Conservation (phyloP, 2,329 filamentous ascomycete genomes). For the Orbilia quercus region DNA sequence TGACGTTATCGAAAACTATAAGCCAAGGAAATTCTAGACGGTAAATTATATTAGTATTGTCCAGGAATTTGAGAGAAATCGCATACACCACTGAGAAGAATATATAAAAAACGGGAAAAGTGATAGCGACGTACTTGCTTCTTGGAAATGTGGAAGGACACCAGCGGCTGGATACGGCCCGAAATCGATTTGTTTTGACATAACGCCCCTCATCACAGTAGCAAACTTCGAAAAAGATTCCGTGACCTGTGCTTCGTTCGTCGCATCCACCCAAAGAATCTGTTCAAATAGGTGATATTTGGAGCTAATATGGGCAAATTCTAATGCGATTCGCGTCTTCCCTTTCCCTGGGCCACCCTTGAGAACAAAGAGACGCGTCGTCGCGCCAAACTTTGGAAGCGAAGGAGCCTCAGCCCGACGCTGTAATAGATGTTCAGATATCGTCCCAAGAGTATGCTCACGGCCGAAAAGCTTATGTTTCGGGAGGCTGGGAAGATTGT, state of each 20-base stretch:
- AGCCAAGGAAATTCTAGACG: slow-evolving; percentile 6
- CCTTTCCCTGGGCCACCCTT: slow-evolving; percentile 16
- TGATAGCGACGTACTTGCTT: too few relatives aligned
- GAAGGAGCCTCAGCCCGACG: too few relatives aligned
- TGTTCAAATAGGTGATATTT: not conserved
- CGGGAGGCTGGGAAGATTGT: not conserved
- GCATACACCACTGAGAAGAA: too few relatives aligned
- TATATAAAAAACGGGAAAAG: too few relatives aligned
- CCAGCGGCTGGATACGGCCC: too few relatives aligned
- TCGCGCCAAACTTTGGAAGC: too few relatives aligned
- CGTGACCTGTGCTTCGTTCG: not conserved
- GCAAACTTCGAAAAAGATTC: not conserved
- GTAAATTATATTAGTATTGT: too few relatives aligned
- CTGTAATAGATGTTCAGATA: not conserved
- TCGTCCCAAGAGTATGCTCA: not conserved
- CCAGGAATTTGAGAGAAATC: too few relatives aligned
- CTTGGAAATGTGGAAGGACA: too few relatives aligned
- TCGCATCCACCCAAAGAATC: slow-evolving; percentile 14
- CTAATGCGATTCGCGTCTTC: slow-evolving; percentile 25
- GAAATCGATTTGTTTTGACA: too few relatives aligned
- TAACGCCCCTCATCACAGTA: not conserved
- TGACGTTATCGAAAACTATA: slow-evolving; percentile 11
- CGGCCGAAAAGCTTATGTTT: not conserved
- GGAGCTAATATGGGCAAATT: slow-evolving; percentile 25
- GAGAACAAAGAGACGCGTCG: slow-evolving; percentile 1